phyloP scores from a whole-genome alignment of 2,329 filamentous ascomycete species.

The Fusarium sp. region DNA sequence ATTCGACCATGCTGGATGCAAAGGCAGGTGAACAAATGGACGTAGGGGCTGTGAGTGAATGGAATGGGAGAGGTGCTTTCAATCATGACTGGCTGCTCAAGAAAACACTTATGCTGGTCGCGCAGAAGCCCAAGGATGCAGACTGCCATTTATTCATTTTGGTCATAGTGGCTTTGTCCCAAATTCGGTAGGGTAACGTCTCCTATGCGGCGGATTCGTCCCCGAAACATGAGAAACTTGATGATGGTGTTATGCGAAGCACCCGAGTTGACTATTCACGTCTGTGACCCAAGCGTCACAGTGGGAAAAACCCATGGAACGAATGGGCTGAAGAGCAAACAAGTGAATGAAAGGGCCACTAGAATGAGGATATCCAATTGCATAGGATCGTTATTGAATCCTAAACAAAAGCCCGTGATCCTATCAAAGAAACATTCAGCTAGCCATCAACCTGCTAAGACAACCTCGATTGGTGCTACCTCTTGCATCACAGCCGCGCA shows the following conservation, averaged over 20 bases:
- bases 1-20: conserved; percentile 41
- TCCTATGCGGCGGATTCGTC: conserved; percentile 37
- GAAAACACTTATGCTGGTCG: conserved; percentile 28
- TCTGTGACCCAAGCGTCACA: conserved; percentile 9
- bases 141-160: conserved; percentile 32
- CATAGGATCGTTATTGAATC: background rate
- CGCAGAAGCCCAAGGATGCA: conserved; percentile 39
- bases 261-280: conserved; percentile 7
- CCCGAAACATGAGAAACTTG: conserved; percentile 19
- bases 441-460: conserved; percentile 13
- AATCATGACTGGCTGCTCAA: conserved; percentile 41
- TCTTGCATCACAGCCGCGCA: conserved; percentile 32
- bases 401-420: background rate
- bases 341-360: background rate
- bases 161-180: conserved; percentile 34
- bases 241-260: conserved; percentile 28
- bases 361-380: background rate
- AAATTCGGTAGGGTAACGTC: conserved; percentile 26
- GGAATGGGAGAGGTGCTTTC: conserved; percentile 34
- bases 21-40: conserved; percentile 37
- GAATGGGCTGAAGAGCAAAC: conserved; percentile 1
- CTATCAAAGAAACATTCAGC: conserved; percentile 15
- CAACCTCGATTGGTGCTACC: conserved; percentile 9
- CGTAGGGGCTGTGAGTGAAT: conserved; percentile 26
- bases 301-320: background rate